Percentiles rank a stretch among this genome's conserved stretches.
Evolutionary conservation across 768 basidiomycete genomes (phyloP).

Genomic region (Boletellus ananas): DNA sequence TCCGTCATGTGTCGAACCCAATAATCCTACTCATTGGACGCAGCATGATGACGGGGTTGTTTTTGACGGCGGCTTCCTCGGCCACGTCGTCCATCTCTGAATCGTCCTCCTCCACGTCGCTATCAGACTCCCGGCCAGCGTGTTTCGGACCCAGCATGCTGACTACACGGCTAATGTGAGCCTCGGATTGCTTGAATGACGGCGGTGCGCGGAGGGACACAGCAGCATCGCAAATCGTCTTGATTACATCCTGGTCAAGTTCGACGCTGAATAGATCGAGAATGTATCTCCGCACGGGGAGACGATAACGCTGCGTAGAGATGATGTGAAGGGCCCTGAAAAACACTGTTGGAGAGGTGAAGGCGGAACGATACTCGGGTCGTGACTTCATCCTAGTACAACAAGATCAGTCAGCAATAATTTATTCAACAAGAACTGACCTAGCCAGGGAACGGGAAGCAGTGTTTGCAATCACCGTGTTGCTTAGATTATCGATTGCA

Average conservation of each 20-base stretch:
- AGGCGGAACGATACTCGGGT: constrained; percentile 69
- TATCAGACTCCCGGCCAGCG: constrained; percentile 51
- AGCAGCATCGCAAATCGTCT: constrained; percentile 50
- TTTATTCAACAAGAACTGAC: constrained; percentile 39
- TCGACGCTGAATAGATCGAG: constrained; percentile 89
- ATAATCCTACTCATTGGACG: constrained; percentile 56
- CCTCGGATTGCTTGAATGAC: constrained; percentile 41
- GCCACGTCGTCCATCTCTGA: constrained; percentile 44
- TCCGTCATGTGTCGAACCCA: constrained; percentile 45
- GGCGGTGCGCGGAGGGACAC: constrained; percentile 47
- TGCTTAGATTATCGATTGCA: constrained; percentile 89
- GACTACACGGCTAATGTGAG: constrained; percentile 44
- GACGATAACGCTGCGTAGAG: constrained; percentile 84
- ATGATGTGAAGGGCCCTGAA: constrained; percentile 86
- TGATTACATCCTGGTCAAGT: constrained; percentile 59
- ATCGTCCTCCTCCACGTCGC: constrained; percentile 54
- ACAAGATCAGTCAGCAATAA: not conserved
- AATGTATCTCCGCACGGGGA: constrained; percentile 90
- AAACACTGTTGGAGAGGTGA: constrained; percentile 73
- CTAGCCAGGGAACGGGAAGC: constrained; percentile 87
- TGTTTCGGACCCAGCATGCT: constrained; percentile 62
- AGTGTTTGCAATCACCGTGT: constrained; percentile 92
- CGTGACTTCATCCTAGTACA: constrained; percentile 69
- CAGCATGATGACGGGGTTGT: constrained; percentile 51
- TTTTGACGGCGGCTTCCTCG: constrained; percentile 39